Percentiles rank a stretch among this genome's conserved stretches.
Evolutionary conservation across 352 stramenopile species (phyloP).

Genomic region (Phytophthora crassamura): DNA sequence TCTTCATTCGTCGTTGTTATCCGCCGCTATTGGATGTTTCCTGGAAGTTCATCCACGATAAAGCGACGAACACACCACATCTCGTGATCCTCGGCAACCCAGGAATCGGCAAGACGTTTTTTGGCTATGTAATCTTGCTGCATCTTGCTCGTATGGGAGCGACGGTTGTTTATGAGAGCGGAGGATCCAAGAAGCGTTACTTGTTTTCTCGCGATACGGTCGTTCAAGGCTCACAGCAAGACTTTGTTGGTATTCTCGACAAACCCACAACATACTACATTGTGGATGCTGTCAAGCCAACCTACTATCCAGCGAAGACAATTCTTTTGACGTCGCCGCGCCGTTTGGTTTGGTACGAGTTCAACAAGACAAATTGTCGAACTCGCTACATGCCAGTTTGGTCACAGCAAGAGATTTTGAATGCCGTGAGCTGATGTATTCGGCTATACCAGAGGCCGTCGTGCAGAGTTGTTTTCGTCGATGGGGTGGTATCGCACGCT

Average conservation of each 20-base stretch:
- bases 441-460: slow-evolving; percentile 8
- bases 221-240: slow-evolving; percentile 24
- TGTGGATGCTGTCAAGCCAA: slow-evolving; percentile 33
- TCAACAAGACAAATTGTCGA: slow-evolving; percentile 36
- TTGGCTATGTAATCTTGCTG: too few species aligned
- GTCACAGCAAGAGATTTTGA: slow-evolving; percentile 28
- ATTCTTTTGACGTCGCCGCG: slow-evolving; percentile 34
- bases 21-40: too few species aligned
- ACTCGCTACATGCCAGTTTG: too few species aligned
- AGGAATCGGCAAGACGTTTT: too few species aligned
- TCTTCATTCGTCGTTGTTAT: too few species aligned
- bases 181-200: too few species aligned
- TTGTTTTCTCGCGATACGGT: too few species aligned
- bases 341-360: slow-evolving; percentile 26
- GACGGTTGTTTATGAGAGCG: too few species aligned
- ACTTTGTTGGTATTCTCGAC: slow-evolving; percentile 38
- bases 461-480: slow-evolving; percentile 35
- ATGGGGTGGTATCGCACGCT: slow-evolving; percentile 37
- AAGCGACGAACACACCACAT: too few species aligned
- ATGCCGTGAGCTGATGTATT: slow-evolving; percentile 19
- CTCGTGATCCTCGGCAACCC: too few species aligned
- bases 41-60: too few species aligned
- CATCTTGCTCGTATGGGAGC: too few species aligned
- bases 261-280: slow-evolving; percentile 37
- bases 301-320: slow-evolving; percentile 27